Conservation (phyloP, 2,329 filamentous ascomycete genomes). For the Cladosporium sp. region DNA sequence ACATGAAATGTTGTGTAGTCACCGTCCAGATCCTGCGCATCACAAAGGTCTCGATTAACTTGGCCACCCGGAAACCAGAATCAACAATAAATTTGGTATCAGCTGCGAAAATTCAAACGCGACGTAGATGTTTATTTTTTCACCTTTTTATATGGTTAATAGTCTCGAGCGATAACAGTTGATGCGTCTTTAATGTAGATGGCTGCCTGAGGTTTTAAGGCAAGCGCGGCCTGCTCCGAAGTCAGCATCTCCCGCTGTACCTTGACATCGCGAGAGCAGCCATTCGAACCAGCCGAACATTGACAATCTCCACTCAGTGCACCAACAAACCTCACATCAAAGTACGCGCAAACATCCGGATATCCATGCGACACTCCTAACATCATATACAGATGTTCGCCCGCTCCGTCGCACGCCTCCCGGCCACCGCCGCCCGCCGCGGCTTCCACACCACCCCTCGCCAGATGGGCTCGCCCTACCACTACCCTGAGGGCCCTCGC, state of each 20-base stretch:
- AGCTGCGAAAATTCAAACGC: too few relatives aligned
- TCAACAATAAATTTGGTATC: too few relatives aligned
- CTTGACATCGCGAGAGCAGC: conserved; percentile 10
- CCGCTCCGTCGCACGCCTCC: conserved; percentile 56
- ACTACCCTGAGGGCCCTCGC: conserved; percentile 95
- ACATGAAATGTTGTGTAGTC: neutral
- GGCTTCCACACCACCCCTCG: conserved; percentile 90
- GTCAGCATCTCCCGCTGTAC: conserved; percentile 5
- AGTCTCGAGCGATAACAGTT: too few relatives aligned
- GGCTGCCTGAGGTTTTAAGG: neutral
- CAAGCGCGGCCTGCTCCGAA: conserved; percentile 18
- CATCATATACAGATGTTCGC: conserved; percentile 35
- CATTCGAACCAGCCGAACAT: conserved; percentile 16
- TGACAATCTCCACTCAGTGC: conserved; percentile 12
- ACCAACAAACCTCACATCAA: conserved; percentile 19
- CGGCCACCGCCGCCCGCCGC: conserved; percentile 71
- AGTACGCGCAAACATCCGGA: conserved; percentile 2
- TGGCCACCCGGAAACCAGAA: too few relatives aligned
- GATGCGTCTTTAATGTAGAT: neutral
- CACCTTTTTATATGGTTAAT: too few relatives aligned
- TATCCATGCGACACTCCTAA: neutral
- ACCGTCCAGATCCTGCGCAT: neutral
- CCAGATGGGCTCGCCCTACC: conserved; percentile 87
- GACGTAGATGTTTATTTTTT: too few relatives aligned
- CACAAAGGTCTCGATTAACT: neutral